Evolutionary conservation across 1,139 yeast species (phyloP).

Genomic region (Debaryomycetaceae sp.): DNA sequence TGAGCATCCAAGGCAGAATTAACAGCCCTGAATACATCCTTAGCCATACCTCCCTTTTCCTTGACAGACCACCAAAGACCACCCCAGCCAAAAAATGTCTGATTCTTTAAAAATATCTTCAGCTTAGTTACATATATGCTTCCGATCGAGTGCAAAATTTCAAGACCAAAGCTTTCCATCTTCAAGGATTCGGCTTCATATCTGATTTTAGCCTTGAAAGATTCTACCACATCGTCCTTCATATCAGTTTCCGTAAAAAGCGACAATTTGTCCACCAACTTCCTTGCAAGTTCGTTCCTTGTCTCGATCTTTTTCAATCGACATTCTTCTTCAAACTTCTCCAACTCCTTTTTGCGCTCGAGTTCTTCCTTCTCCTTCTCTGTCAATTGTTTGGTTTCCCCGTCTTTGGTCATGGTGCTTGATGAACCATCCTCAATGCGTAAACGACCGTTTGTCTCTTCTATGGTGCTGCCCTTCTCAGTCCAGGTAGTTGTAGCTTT

Average conservation of each 20-base stretch:
- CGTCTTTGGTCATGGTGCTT: constrained; percentile 14
- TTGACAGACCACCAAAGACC: constrained; percentile 82
- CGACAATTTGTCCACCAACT: constrained; percentile 63
- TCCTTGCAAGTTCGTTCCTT: constrained; percentile 60
- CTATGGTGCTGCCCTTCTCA: neutral
- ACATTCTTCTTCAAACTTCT: constrained; percentile 77
- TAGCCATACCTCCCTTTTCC: constrained; percentile 81
- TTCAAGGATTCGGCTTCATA: constrained; percentile 86
- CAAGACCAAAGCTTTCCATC: constrained; percentile 92
- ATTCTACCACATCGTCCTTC: constrained; percentile 59
- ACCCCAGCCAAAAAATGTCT: constrained; percentile 74
- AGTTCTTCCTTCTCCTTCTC: constrained; percentile 47
- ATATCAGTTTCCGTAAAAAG: constrained; percentile 83
- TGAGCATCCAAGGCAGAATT: constrained; percentile 90
- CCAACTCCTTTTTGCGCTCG: constrained; percentile 60
- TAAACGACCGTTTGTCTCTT: neutral
- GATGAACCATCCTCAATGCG: constrained; percentile 5
- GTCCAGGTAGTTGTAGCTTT: neutral
- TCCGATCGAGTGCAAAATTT: constrained; percentile 85
- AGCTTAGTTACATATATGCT: constrained; percentile 70
- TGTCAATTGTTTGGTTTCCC: constrained; percentile 14
- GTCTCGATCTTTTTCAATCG: constrained; percentile 68
- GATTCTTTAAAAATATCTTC: constrained; percentile 53
- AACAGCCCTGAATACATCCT: constrained; percentile 83
- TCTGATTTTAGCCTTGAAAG: constrained; percentile 68